phyloP scores from a whole-genome alignment of 2,329 filamentous ascomycete genomes.

The Colletotrichum sp. region DNA sequence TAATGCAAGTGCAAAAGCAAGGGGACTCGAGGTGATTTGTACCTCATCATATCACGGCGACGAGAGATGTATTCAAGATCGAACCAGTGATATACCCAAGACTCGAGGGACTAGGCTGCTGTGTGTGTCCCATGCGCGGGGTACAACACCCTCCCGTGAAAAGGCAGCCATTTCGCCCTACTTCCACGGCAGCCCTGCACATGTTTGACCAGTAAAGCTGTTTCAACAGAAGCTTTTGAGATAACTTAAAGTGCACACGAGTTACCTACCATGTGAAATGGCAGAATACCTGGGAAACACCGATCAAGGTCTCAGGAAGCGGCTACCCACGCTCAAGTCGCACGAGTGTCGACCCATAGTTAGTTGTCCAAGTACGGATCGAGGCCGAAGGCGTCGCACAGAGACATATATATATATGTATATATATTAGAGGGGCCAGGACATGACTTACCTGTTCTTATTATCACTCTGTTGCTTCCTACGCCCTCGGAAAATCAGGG shows the following conservation, averaged over 20 bases:
- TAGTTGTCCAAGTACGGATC: background rate
- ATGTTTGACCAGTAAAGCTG: background rate
- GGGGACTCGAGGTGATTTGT: background rate
- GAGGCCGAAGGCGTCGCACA: background rate
- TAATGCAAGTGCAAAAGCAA: slow-evolving; percentile 7
- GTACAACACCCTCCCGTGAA: background rate
- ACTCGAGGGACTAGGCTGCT: slow-evolving; percentile 8
- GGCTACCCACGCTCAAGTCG: background rate
- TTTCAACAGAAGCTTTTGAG: slow-evolving; percentile 15
- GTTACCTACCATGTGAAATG: background rate
- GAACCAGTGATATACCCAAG: slow-evolving; percentile 1
- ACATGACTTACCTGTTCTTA: no score
- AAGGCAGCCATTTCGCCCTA: slow-evolving; percentile 13
- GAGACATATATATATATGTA: background rate
- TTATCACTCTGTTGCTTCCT: background rate
- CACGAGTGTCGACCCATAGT: background rate
- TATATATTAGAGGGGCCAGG: background rate
- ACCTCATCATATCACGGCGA: background rate
- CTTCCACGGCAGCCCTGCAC: slow-evolving; percentile 20
- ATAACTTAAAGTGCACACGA: slow-evolving; percentile 6
- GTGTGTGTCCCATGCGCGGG: slow-evolving; percentile 10
- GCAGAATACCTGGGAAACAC: background rate
- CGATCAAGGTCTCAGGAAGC: background rate
- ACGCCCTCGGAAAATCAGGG: background rate
- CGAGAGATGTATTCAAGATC: background rate